Conservation (phyloP, 1,139 yeast species). For the Entelexis sorbosivorans region DNA sequence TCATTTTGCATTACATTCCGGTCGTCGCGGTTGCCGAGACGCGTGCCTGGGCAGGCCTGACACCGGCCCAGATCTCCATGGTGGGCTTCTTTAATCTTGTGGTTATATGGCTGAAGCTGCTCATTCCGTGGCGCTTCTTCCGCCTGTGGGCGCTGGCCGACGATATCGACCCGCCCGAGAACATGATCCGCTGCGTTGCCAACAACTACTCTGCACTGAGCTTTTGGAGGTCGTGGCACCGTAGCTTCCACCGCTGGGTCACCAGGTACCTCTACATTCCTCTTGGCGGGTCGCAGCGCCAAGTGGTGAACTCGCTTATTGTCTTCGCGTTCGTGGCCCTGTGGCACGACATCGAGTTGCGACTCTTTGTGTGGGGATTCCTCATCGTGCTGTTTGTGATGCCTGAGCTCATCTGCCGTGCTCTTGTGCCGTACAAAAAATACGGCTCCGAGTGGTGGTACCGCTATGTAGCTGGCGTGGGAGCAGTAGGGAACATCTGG, state of each 20-base stretch:
- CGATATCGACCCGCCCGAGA: slow-evolving; percentile 93
- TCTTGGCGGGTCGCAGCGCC: slow-evolving; percentile 66
- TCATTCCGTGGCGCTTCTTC: slow-evolving; percentile 94
- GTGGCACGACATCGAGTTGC: slow-evolving; percentile 95
- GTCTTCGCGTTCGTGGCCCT: slow-evolving; percentile 96
- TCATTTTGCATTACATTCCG: slow-evolving; percentile 72
- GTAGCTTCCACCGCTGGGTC: slow-evolving; percentile 86
- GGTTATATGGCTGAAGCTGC: slow-evolving; percentile 77
- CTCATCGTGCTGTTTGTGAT: slow-evolving; percentile 69
- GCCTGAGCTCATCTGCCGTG: slow-evolving; percentile 73
- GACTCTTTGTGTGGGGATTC: slow-evolving; percentile 92
- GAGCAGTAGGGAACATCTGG: slow-evolving; percentile 87
- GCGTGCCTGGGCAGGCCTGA: slow-evolving; percentile 79
- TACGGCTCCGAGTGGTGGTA: slow-evolving; percentile 39
- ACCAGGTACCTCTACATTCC: slow-evolving; percentile 73
- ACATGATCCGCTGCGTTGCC: slow-evolving; percentile 93
- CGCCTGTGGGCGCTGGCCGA: slow-evolving; percentile 86
- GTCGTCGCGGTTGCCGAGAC: slow-evolving; percentile 87
- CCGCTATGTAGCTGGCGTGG: slow-evolving; percentile 71
- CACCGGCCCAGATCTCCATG: slow-evolving; percentile 92
- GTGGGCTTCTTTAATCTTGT: slow-evolving; percentile 82
- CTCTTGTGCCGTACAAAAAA: slow-evolving; percentile 28
- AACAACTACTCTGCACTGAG: slow-evolving; percentile 86
- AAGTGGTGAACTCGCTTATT: slow-evolving; percentile 59
- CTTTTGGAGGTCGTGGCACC: slow-evolving; percentile 99